These are phyloP conservation scores for Colletotrichum horii DNA, from an alignment of 2,329 filamentous ascomycete species.

Conservation along the genomic window DNA sequence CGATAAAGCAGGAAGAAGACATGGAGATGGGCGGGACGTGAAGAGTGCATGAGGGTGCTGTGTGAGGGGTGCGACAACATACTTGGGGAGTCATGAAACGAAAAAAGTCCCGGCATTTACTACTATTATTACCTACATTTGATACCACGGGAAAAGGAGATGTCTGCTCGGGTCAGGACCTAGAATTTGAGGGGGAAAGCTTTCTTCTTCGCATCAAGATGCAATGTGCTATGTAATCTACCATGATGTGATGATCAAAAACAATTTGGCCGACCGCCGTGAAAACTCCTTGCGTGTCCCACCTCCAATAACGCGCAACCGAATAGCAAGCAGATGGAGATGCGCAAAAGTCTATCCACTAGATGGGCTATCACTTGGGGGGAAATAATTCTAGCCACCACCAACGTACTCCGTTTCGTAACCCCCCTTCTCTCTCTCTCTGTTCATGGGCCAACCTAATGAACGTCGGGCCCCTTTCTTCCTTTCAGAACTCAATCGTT, in stretches of 20 bases:
- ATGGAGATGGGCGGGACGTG: conserved; percentile 15
- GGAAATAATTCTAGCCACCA: neutral
- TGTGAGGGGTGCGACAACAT: neutral
- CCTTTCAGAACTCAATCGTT: neutral
- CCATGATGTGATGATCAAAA: neutral
- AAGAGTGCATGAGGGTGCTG: neutral
- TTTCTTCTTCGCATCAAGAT: neutral
- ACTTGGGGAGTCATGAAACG: no score
- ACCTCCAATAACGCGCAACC: neutral
- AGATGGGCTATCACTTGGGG: neutral
- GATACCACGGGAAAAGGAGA: neutral
- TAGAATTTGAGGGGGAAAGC: neutral
- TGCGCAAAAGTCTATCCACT: neutral
- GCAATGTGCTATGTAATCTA: neutral
- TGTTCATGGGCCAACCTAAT: neutral
- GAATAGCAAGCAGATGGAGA: neutral
- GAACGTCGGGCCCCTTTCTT: neutral
- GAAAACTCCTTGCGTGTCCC: neutral
- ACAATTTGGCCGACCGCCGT: neutral
- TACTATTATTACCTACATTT: neutral
- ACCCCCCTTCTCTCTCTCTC: neutral
- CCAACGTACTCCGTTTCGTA: neutral
- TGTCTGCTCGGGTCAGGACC: neutral
- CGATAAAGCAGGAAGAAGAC: conserved; percentile 24
- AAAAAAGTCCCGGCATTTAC: neutral